Evolutionary conservation across 2,329 filamentous ascomycete genomes (phyloP).

Genomic region (Aspergillus carbonarius): DNA sequence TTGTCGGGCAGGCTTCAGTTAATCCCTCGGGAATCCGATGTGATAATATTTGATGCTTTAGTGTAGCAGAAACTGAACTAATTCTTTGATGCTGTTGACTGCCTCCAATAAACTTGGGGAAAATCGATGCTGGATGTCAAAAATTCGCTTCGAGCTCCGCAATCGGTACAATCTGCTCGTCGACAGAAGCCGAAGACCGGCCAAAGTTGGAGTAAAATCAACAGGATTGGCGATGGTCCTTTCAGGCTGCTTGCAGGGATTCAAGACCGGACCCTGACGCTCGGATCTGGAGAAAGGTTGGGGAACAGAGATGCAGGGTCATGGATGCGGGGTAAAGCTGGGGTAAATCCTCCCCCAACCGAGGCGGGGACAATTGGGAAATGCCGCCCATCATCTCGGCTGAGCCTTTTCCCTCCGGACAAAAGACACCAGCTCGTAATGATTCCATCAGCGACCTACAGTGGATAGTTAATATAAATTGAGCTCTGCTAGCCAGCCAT

Average conservation of each 20-base stretch:
- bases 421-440: not conserved
- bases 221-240: not conserved
- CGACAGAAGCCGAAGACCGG: not conserved
- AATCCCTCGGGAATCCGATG: no score
- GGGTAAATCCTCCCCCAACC: not conserved
- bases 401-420: not conserved
- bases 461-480: not conserved
- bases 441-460: no score
- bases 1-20: no score
- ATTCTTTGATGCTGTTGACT: no score
- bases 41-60: no score
- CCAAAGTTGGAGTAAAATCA: not conserved
- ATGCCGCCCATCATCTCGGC: not conserved
- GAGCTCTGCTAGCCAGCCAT: not conserved
- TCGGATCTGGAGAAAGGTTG: not conserved
- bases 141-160: not conserved
- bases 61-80: no score
- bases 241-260: not conserved
- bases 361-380: not conserved
- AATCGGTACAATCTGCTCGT: not conserved
- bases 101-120: no score
- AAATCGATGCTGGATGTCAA: not conserved
- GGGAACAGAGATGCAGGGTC: not conserved
- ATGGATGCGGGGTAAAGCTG: not conserved
- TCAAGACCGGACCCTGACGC: not conserved